These are phyloP conservation scores for Cucurbitaria berberidis DNA, from an alignment of 2,329 filamentous ascomycete genomes.

Conservation along the genomic window DNA sequence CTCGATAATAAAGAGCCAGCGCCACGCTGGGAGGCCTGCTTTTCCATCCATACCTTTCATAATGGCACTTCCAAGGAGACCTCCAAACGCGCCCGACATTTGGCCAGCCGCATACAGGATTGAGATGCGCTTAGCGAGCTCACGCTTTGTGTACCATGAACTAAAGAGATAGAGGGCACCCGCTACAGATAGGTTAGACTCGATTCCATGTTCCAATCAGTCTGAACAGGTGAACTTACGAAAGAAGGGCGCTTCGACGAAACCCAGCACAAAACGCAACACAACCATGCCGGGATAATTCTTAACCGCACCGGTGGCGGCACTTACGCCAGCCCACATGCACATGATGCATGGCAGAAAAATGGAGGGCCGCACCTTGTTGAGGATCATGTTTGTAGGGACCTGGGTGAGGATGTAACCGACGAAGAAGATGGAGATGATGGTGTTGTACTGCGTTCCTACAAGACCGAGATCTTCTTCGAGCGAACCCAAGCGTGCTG, in stretches of 20 bases:
- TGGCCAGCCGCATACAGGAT: too few species aligned
- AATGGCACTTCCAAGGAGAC: constrained; percentile 55
- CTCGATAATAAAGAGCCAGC: constrained; percentile 28
- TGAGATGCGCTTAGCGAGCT: too few species aligned
- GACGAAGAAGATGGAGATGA: background rate
- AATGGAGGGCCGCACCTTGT: constrained; percentile 52
- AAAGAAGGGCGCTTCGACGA: constrained; percentile 22
- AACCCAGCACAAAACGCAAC: constrained; percentile 47
- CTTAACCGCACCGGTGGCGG: constrained; percentile 49
- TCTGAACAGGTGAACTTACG: too few species aligned
- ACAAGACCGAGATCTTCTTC: too few species aligned
- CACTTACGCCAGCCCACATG: constrained; percentile 38
- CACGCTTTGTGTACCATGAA: too few species aligned
- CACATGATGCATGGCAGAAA: constrained; percentile 56
- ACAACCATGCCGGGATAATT: constrained; percentile 48
- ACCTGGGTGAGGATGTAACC: constrained; percentile 66
- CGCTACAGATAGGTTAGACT: too few species aligned
- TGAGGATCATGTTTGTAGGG: constrained; percentile 64
- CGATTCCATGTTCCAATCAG: too few species aligned
- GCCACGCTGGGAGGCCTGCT: constrained; percentile 40
- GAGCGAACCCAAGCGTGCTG: too few species aligned
- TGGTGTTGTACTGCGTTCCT: too few species aligned
- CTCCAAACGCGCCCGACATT: constrained; percentile 65
- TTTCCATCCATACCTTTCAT: constrained; percentile 43
- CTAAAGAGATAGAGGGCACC: too few species aligned